phyloP scores from a whole-genome alignment of 2,329 filamentous ascomycete genomes.

The Periconia digitata region DNA sequence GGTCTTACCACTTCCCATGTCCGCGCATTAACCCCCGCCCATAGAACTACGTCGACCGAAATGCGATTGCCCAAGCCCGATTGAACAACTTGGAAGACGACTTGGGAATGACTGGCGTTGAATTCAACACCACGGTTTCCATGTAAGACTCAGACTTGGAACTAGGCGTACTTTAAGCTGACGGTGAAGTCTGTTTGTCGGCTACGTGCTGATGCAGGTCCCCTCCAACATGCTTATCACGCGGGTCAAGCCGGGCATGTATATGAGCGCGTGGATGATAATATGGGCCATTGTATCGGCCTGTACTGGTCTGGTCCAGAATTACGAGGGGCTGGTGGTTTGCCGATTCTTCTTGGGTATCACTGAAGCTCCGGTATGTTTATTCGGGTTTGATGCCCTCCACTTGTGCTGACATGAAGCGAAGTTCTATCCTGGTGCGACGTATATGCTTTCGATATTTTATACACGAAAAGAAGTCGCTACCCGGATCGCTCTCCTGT shows the following conservation, averaged over 20 bases:
- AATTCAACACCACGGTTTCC: conserved; percentile 50
- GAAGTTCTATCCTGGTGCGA: conserved; percentile 61
- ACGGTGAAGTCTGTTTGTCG: conserved; percentile 50
- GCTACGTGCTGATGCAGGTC: conserved; percentile 40
- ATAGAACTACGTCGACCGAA: conserved; percentile 40
- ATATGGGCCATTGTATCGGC: conserved; percentile 41
- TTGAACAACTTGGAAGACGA: conserved; percentile 65
- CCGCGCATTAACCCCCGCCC: background rate
- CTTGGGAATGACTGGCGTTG: conserved; percentile 26
- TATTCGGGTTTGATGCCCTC: background rate
- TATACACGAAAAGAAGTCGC: conserved; percentile 59
- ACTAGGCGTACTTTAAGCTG: background rate
- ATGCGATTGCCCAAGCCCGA: conserved; percentile 66
- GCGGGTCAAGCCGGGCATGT: conserved; percentile 33
- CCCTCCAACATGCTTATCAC: conserved; percentile 50
- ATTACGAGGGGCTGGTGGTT: conserved; percentile 35
- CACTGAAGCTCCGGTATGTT: conserved; percentile 22
- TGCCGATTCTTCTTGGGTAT: conserved; percentile 35
- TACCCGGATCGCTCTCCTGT: conserved; percentile 39
- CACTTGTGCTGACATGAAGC: background rate
- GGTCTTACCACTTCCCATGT: too few relatives aligned
- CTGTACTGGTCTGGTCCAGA: conserved; percentile 35
- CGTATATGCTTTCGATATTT: conserved; percentile 65
- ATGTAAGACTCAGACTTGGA: conserved; percentile 30
- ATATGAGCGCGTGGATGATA: conserved; percentile 38